Evolutionary conservation across 108 stramenopile species (phyloP).

Genomic region (Fragilariopsis cylindrus): DNA sequence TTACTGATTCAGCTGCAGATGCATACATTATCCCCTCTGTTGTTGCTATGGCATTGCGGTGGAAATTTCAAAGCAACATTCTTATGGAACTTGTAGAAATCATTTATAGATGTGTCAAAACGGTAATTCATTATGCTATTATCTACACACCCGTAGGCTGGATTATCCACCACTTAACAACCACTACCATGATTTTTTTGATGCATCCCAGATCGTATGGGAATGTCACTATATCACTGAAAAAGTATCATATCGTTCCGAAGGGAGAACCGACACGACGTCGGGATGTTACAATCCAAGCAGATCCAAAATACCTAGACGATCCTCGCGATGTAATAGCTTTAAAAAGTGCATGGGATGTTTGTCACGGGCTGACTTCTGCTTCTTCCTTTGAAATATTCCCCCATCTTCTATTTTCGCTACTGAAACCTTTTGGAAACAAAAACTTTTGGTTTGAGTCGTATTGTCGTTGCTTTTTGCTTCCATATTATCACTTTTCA

Average conservation of each 20-base stretch:
- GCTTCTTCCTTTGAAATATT: conserved; percentile 14
- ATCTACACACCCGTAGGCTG: conserved; percentile 31
- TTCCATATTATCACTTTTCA: conserved; percentile 79
- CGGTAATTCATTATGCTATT: conserved; percentile 12
- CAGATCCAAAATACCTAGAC: conserved; percentile 58
- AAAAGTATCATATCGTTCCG: neutral
- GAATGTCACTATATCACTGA: conserved; percentile 18
- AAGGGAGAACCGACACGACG: conserved; percentile 22
- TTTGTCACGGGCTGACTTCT: neutral
- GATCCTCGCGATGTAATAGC: conserved; percentile 48
- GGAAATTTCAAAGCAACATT: conserved; percentile 12
- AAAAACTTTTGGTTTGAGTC: conserved; percentile 26
- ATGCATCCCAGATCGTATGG: conserved; percentile 41
- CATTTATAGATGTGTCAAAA: conserved; percentile 15
- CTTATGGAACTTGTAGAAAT: conserved; percentile 3
- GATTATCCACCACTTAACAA: conserved; percentile 20
- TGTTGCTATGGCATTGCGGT: conserved; percentile 28
- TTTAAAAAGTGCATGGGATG: conserved; percentile 37
- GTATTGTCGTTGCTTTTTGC: conserved; percentile 52
- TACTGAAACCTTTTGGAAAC: neutral
- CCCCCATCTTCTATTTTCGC: conserved; percentile 15
- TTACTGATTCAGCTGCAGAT: conserved; percentile 20
- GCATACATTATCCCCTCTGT: conserved; percentile 18
- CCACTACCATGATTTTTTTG: conserved; percentile 29
- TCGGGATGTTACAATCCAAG: conserved; percentile 40